A percentile compares a stretch with the other conserved stretches of the same genome.
Evolutionary conservation across 2,329 filamentous ascomycete species (phyloP).

Genomic region (Aaosphaeria pasadenensis): DNA sequence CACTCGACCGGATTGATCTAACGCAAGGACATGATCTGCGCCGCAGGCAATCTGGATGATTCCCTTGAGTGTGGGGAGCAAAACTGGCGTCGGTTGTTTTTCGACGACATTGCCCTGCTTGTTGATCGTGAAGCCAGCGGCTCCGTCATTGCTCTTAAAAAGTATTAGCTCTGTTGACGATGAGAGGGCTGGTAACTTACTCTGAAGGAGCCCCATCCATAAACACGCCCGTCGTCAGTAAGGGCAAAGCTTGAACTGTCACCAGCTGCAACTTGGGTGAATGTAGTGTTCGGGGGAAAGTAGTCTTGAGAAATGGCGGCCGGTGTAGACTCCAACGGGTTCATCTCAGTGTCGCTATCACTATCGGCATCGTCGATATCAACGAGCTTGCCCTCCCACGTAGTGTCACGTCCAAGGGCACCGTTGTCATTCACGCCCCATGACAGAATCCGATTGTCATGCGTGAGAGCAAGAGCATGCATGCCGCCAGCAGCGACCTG

Average conservation of each 20-base stretch:
- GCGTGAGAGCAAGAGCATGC: background rate
- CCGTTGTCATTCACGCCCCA: background rate
- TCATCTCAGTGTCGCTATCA: background rate
- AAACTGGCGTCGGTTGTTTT: background rate
- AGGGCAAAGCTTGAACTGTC: background rate
- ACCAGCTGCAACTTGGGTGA: background rate
- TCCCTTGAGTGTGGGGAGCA: background rate
- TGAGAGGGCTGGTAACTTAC: background rate
- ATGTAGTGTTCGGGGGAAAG: background rate
- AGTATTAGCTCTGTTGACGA: background rate
- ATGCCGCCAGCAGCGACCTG: background rate
- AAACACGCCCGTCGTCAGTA: background rate
- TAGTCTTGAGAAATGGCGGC: background rate
- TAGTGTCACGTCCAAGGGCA: background rate
- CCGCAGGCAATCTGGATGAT: background rate
- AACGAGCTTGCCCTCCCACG: background rate
- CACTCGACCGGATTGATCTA: constrained; percentile 28
- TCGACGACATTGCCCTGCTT: background rate
- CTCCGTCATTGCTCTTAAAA: background rate
- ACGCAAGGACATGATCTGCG: background rate
- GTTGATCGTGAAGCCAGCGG: background rate
- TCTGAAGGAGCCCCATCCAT: background rate
- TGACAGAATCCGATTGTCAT: background rate
- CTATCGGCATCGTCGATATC: background rate
- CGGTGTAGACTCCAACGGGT: background rate